Percentiles rank a stretch among this genome's conserved stretches.
These are phyloP conservation scores for Aspergillus cejpii DNA, from an alignment of 2,329 filamentous ascomycete species.

Conservation along the genomic window DNA sequence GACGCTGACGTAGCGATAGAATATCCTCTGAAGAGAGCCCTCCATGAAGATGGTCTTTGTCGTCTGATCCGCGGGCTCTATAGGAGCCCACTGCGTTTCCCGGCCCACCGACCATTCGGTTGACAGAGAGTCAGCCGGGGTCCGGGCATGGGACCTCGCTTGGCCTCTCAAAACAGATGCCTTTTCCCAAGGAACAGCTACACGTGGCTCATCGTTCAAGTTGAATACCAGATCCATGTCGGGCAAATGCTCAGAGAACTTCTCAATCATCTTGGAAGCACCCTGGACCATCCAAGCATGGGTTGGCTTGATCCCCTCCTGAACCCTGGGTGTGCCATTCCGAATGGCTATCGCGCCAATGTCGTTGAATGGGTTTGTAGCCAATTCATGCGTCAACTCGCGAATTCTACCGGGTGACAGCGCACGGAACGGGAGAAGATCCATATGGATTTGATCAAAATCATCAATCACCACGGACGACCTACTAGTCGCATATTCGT, in stretches of 20 bases:
- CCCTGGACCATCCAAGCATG: slow-evolving; percentile 56
- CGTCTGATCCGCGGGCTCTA: slow-evolving; percentile 31
- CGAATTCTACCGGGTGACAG: slow-evolving; percentile 48
- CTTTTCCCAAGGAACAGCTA: slow-evolving; percentile 48
- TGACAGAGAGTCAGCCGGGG: slow-evolving; percentile 18
- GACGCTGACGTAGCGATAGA: slow-evolving; percentile 40
- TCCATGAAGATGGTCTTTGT: slow-evolving; percentile 37
- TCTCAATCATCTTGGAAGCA: slow-evolving; percentile 48
- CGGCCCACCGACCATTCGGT: slow-evolving; percentile 36
- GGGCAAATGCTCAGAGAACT: slow-evolving; percentile 50
- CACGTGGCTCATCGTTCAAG: slow-evolving; percentile 54
- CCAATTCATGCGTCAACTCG: slow-evolving; percentile 47
- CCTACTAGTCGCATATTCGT: slow-evolving; percentile 48
- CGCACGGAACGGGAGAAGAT: slow-evolving; percentile 52
- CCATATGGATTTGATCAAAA: slow-evolving; percentile 53
- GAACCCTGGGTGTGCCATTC: slow-evolving; percentile 46
- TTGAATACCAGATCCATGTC: slow-evolving; percentile 61
- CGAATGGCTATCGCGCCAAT: slow-evolving; percentile 53
- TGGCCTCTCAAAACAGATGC: slow-evolving; percentile 33
- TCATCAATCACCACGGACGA: slow-evolving; percentile 53
- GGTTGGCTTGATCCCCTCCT: slow-evolving; percentile 48
- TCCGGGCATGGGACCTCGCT: slow-evolving; percentile 17
- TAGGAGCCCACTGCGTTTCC: slow-evolving; percentile 33
- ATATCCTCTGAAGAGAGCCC: slow-evolving; percentile 37
- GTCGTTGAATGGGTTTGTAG: slow-evolving; percentile 50